Percentiles rank a stretch among this genome's conserved stretches.
These are phyloP conservation scores for Exobasidium rhododendri DNA, from an alignment of 1,284 basidiomycete genomes.

Conservation along the genomic window DNA sequence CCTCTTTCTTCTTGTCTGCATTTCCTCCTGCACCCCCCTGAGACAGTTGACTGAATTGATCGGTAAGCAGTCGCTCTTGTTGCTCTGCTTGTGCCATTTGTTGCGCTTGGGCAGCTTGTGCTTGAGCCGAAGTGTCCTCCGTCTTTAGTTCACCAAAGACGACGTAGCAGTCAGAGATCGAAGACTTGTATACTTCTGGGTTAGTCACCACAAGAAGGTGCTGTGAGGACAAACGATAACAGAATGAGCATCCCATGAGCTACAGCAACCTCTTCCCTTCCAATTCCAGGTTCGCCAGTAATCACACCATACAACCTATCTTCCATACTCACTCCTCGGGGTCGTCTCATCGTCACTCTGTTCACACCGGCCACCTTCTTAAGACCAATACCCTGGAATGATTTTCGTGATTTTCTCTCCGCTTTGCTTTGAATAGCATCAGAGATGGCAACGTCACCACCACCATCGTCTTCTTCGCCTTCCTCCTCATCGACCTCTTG, in stretches of 20 bases:
- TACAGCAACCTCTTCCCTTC: neutral
- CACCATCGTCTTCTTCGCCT: constrained; percentile 60
- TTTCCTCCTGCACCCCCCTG: constrained; percentile 5
- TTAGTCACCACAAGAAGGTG: constrained; percentile 86
- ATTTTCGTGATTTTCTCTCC: constrained; percentile 54
- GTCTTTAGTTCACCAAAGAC: constrained; percentile 98
- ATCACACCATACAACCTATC: neutral
- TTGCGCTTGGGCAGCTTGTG: constrained; percentile 78
- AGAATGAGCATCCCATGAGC: no score
- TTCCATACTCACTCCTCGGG: constrained; percentile 66
- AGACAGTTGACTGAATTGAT: constrained; percentile 42
- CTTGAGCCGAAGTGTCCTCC: constrained; percentile 84
- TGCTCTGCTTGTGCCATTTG: constrained; percentile 65
- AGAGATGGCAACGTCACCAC: constrained; percentile 71
- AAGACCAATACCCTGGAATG: constrained; percentile 51
- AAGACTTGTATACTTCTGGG: constrained; percentile 97
- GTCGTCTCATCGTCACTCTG: constrained; percentile 86
- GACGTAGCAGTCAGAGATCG: constrained; percentile 95
- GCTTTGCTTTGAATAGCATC: constrained; percentile 77
- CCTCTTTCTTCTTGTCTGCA: constrained; percentile 28
- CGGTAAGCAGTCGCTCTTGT: constrained; percentile 65
- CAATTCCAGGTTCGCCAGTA: neutral
- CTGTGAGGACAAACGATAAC: constrained; percentile 58
- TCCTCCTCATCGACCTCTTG: constrained; percentile 62
- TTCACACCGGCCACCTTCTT: constrained; percentile 90